Percentiles rank a stretch among this genome's conserved stretches.
phyloP scores from a whole-genome alignment of 352 stramenopile genomes.

The Globisporangium spinosum region DNA sequence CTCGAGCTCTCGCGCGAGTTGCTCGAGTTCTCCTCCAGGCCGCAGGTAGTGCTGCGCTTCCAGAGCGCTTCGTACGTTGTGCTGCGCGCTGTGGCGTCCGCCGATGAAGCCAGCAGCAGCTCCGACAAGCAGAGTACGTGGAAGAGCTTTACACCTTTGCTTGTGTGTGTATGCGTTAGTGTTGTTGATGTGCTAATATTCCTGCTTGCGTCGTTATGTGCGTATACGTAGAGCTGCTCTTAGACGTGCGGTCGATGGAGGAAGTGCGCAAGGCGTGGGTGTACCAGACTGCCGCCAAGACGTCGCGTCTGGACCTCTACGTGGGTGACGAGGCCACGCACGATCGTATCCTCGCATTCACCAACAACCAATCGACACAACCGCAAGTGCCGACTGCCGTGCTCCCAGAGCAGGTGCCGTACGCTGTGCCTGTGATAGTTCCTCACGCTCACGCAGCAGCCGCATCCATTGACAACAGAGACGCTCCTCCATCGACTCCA shows the following conservation, averaged over 20 bases:
- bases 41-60: slow-evolving; percentile 35
- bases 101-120: not conserved
- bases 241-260: slow-evolving; percentile 40
- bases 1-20: slow-evolving; percentile 21
- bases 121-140: slow-evolving; percentile 17
- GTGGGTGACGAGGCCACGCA: slow-evolving; percentile 27
- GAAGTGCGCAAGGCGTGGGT: slow-evolving; percentile 33
- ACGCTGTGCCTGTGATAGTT: slow-evolving; percentile 7
- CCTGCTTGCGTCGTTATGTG: slow-evolving; percentile 3
- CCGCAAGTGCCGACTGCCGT: not conserved
- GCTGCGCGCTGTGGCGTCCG: slow-evolving; percentile 7
- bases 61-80: slow-evolving; percentile 26
- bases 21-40: slow-evolving; percentile 30
- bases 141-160: too few species aligned
- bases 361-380: not conserved
- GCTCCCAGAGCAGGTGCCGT: not conserved
- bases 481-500: too few species aligned
- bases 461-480: not conserved
- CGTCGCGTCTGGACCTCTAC: slow-evolving; percentile 36
- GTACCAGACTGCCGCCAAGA: slow-evolving; percentile 43
- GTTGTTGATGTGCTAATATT: not conserved
- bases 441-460: not conserved
- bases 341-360: slow-evolving; percentile 24
- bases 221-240: slow-evolving; percentile 18
- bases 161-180: not conserved